Percentiles rank a stretch among this genome's conserved stretches.
These are phyloP conservation scores for Candida montana DNA, from an alignment of 805 yeast species.

Conservation along the genomic window DNA sequence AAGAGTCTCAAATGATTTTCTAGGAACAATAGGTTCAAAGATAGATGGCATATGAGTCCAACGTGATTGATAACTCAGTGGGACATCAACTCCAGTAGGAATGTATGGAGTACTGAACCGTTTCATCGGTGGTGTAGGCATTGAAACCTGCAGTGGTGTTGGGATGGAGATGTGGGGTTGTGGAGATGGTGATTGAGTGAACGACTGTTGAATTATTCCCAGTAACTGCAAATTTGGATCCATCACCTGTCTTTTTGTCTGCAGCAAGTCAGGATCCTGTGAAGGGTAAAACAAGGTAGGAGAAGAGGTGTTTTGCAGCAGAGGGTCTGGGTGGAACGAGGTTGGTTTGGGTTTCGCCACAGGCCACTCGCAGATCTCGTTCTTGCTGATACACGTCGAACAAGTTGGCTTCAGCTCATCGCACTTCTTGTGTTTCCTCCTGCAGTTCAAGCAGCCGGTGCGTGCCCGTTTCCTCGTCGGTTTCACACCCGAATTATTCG, in stretches of 20 bases:
- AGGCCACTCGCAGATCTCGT: slow-evolving; percentile 22
- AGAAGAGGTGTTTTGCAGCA: background rate
- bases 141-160: background rate
- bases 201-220: background rate
- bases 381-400: slow-evolving; percentile 35
- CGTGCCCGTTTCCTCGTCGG: slow-evolving; percentile 32
- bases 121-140: background rate
- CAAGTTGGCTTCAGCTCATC: slow-evolving; percentile 42
- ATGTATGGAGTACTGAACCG: background rate
- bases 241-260: background rate
- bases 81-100: background rate
- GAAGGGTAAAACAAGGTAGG: background rate
- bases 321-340: background rate
- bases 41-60: background rate
- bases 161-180: background rate
- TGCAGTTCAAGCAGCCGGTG: slow-evolving; percentile 56
- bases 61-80: background rate
- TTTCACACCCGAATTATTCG: background rate
- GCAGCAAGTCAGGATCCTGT: background rate
- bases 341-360: background rate
- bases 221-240: background rate
- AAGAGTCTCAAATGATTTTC: background rate
- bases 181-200: background rate
- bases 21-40: background rate
- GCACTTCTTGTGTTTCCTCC: slow-evolving; percentile 61